Conservation (phyloP, 2,329 filamentous ascomycete species). For the Diaporthe sp. region DNA sequence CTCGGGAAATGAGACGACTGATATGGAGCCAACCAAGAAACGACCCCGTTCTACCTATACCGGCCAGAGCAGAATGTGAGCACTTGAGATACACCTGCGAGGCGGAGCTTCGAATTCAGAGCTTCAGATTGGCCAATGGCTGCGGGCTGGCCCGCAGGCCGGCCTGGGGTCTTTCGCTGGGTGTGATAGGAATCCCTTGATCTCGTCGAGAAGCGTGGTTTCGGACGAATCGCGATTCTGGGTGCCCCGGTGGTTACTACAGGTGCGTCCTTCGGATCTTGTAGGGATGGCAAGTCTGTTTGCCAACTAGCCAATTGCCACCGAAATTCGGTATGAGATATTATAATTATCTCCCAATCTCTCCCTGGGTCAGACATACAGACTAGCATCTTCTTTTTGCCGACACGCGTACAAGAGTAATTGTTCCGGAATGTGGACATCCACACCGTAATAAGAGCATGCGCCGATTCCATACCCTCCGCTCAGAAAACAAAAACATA, state of each 20-base stretch:
- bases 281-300: background rate
- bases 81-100: background rate
- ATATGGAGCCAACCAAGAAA: background rate
- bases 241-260: too few species aligned
- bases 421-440: background rate
- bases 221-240: background rate
- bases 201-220: background rate
- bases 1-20: background rate
- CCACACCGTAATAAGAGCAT: background rate
- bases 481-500: background rate
- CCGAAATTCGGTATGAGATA: background rate
- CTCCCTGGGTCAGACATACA: background rate
- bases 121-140: constrained; percentile 22
- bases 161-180: background rate
- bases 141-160: constrained; percentile 15
- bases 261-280: background rate
- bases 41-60: background rate
- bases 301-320: background rate
- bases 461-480: background rate
- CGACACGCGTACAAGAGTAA: background rate
- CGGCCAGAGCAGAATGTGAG: background rate
- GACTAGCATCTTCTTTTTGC: background rate
- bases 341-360: background rate
- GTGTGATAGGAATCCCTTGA: background rate
- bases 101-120: background rate